Conservation (phyloP, 1,284 basidiomycete species). For the Ganoderma lingzhi region DNA sequence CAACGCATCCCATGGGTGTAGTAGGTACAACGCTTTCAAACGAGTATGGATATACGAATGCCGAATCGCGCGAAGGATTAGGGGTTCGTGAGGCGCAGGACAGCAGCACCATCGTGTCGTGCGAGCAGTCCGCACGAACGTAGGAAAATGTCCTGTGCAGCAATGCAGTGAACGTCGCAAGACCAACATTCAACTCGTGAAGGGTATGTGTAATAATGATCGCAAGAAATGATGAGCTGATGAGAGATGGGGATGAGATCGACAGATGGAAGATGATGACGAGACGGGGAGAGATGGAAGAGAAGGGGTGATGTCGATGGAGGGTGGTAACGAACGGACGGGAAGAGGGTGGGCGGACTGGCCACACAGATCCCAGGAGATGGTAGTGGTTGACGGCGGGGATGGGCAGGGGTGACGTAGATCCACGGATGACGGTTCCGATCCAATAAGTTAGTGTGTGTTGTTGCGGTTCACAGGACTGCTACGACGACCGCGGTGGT, state of each 20-base stretch:
- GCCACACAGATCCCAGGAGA: slow-evolving; percentile 37
- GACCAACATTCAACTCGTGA: slow-evolving; percentile 26
- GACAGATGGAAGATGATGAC: slow-evolving; percentile 11
- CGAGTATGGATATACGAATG: slow-evolving; percentile 26
- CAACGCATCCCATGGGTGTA: slow-evolving; percentile 2
- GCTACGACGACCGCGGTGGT: slow-evolving; percentile 30
- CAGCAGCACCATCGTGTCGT: background rate
- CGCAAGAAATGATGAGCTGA: slow-evolving; percentile 10
- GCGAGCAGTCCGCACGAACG: slow-evolving; percentile 4
- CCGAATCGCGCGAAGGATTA: slow-evolving; percentile 26
- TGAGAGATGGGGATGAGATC: slow-evolving; percentile 2
- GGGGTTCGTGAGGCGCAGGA: slow-evolving; percentile 6
- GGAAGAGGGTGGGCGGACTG: slow-evolving; percentile 35
- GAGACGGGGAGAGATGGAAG: slow-evolving; percentile 11
- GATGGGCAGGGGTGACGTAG: background rate
- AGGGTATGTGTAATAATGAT: slow-evolving; percentile 4
- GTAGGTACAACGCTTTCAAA: slow-evolving; percentile 28
- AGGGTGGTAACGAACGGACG: slow-evolving; percentile 48
- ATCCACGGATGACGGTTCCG: background rate
- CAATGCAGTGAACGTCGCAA: slow-evolving; percentile 10
- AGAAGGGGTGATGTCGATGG: background rate
- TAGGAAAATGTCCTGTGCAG: slow-evolving; percentile 11
- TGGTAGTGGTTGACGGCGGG: slow-evolving; percentile 7
- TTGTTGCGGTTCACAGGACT: slow-evolving; percentile 33
- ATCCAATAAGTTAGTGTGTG: slow-evolving; percentile 29